phyloP scores from a whole-genome alignment of 2,329 filamentous ascomycete genomes.

The Botryosphaeria dothidea region DNA sequence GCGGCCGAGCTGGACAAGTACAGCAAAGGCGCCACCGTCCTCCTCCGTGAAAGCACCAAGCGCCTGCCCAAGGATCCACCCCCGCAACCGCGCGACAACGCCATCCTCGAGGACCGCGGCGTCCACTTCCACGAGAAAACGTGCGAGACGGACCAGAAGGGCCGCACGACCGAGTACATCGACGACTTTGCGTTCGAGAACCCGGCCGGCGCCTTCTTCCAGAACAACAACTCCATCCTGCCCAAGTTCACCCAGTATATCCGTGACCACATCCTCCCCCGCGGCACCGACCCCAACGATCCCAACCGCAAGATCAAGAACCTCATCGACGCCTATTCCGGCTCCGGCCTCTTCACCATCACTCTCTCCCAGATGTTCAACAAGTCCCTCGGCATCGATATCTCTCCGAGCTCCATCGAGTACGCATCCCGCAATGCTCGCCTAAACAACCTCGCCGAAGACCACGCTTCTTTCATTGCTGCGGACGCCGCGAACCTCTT shows the following conservation, averaged over 20 bases:
- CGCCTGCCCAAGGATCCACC: constrained; percentile 49
- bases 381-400: constrained; percentile 86
- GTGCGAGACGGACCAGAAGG: constrained; percentile 85
- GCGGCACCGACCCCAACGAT: constrained; percentile 22
- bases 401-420: constrained; percentile 74
- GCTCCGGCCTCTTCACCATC: constrained; percentile 95
- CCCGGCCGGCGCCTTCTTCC: constrained; percentile 93
- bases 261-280: constrained; percentile 71
- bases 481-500: constrained; percentile 87
- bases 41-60: constrained; percentile 82
- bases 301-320: constrained; percentile 61
- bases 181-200: constrained; percentile 84
- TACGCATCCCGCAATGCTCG: constrained; percentile 77
- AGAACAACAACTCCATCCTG: constrained; percentile 99
- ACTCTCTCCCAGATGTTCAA: constrained; percentile 81
- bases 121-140: constrained; percentile 75
- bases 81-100: constrained; percentile 33
- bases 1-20: constrained; percentile 69
- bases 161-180: constrained; percentile 82
- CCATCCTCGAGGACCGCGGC: constrained; percentile 50
- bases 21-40: constrained; percentile 79
- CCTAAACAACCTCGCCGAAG: constrained; percentile 68
- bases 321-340: constrained; percentile 96
- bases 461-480: constrained; percentile 80
- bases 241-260: constrained; percentile 84